Evolutionary conservation across 2,329 filamentous ascomycete genomes (phyloP), one percentile per base, ranked within the genome.

Genomic region (Seiridium unicorne): DNA sequence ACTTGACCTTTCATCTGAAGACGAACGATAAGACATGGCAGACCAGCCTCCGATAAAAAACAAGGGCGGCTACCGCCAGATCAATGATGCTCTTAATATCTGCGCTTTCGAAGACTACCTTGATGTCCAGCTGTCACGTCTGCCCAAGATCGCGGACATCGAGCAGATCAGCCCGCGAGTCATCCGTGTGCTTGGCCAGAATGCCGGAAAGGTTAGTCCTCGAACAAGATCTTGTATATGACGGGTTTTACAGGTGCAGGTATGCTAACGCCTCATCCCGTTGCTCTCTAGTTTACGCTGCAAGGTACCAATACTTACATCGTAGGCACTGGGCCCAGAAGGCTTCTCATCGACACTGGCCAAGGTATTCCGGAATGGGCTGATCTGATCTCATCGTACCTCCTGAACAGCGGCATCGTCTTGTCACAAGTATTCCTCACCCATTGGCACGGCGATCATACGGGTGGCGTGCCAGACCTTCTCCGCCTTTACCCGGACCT

Each of bases 371-470:
- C 84, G 2, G 75, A 79, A 36, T 93, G 89, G 89, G 69, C 70
- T 0, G 68, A 71, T 0, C 53, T 77, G 6, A 67, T 83, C 13
- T 48, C 63, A 0, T 61, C 61, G 1, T 74, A 68, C 0, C 70
- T 83, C 1, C 34, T 60, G 1, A 59, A 69, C 1, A 44, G 51
- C 0, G 56, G 62, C 2, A 68, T 79, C 48, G 57, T 61, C 0
- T 58, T 84, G 0, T 77, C 76, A 0, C 76, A 81, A 18, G 86
- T 88, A 0, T 79, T 98, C 13, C 79, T 98, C 44, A 94, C 93
- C 0, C 94, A 98, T 74, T 96, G 93, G 92, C 94, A 98, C 69
- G 83, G 79, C 44, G 94, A 98, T 71, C 94, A 98, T 70, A 84
- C 89, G 3, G 85, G 87, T 13, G 94, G 94, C 4, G 83, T 97